Evolutionary conservation across 139 green algal genomes (phyloP).

Genomic region (Coelastrella sp.): DNA sequence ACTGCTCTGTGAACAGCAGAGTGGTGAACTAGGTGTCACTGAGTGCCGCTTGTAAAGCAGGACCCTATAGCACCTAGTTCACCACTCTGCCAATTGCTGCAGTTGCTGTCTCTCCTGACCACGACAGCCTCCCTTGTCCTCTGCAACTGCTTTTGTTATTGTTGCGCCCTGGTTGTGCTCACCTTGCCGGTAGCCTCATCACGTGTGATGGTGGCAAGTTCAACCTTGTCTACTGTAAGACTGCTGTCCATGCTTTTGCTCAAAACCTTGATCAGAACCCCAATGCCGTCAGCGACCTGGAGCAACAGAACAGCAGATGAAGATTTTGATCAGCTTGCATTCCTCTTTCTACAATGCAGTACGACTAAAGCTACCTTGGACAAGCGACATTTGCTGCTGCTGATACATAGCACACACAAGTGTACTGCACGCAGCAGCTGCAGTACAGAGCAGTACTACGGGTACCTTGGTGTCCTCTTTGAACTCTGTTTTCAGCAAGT

Average conservation of each 20-base stretch:
- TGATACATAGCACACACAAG: too few relatives aligned
- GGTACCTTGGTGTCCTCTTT: constrained; percentile 83
- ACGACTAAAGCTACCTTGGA: too few relatives aligned
- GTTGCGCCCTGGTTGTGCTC: background rate
- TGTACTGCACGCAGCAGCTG: too few relatives aligned
- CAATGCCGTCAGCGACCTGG: constrained; percentile 44
- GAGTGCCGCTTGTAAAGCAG: too few relatives aligned
- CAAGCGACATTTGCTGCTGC: too few relatives aligned
- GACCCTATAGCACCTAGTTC: too few relatives aligned
- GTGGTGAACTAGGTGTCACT: too few relatives aligned
- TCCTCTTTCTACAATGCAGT: too few relatives aligned
- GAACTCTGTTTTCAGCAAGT: constrained; percentile 94
- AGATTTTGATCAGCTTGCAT: background rate
- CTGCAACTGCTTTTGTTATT: background rate
- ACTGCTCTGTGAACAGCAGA: too few relatives aligned
- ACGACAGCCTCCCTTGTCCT: too few relatives aligned
- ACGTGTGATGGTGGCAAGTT: constrained; percentile 88
- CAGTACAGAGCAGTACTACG: background rate
- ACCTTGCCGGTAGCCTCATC: constrained; percentile 72
- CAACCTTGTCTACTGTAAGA: constrained; percentile 94
- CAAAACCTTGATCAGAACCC: constrained; percentile 93
- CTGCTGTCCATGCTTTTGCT: constrained; percentile 98
- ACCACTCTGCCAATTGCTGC: too few relatives aligned
- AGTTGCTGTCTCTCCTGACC: too few relatives aligned
- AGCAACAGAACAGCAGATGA: background rate